Base-by-base conservation (phyloP, 768 basidiomycete species). In the Calvatia gigantea region DNA sequence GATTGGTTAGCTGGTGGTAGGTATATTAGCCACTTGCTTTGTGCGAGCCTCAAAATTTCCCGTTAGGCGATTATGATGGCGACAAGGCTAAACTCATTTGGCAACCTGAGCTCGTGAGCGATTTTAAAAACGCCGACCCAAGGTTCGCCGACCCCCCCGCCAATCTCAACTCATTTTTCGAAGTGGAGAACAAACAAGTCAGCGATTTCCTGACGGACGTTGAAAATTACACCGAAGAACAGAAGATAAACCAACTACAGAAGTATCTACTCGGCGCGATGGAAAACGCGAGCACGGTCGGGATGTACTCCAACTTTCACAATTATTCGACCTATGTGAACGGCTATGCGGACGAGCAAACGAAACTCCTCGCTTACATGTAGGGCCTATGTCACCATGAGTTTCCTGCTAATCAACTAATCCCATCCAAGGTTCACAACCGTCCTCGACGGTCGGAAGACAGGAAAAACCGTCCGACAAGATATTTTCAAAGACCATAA, bases 21-120 rank as follows among this genome's bases (percentile, higher is more conserved):
- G 72, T 61, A 19, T 32, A 29, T 8, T 8, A 8, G 9, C 5
- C 19, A 21, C 19, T 14, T 38, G 11, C n/a, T 32, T 15, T 5
- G 19, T 47, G n/a, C 43, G 8, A 14, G 7, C 23, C 14, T 46
- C 21, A 31, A 46, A 8, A 52, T 38, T 25, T 51, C 14, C 11
- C 27, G 9, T 39, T 52, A 83, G 86, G 86, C 19, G 87, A 89
- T 58, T 87, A 87, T 59, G 87, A 89, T 60, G 87, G 87, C 1
- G 87, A 87, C 57, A 83, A 77, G 15, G 79, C 76, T 3, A 66
- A 75, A 6, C 76, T 80, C 1, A 82, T 84, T 29, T 87, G 82
- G 79, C 73, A 85, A 27, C 79, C 80, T 0, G 65, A 71, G 14
- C 72, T 89, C 19, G 85, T 89, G 11, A 41, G 67, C 3, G 48